These are phyloP conservation scores for Diaporthe sp. DNA, from an alignment of 2,329 filamentous ascomycete genomes.

Conservation along the genomic window DNA sequence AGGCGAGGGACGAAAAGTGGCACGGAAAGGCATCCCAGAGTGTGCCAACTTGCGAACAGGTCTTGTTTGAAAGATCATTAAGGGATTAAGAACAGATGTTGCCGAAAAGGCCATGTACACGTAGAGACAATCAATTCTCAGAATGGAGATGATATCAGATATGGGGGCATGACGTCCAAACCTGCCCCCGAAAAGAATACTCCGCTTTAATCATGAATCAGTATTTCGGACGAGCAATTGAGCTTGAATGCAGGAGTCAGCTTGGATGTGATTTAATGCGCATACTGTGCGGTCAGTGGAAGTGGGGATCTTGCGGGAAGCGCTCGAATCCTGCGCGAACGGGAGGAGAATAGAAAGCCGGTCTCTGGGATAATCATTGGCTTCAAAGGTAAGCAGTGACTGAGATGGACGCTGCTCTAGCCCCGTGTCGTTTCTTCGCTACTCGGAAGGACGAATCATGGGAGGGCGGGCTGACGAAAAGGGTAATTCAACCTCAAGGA, in stretches of 20 bases:
- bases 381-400: not conserved
- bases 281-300: not conserved
- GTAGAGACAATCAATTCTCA: not conserved
- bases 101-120: not conserved
- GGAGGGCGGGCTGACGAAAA: not conserved
- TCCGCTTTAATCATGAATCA: not conserved
- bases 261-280: conserved; percentile 5
- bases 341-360: not conserved
- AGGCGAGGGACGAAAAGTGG: not conserved
- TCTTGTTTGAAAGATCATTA: not conserved
- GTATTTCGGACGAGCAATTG: not conserved
- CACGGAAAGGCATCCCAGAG: not conserved
- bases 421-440: not conserved
- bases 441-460: not conserved
- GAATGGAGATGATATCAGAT: not conserved
- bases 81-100: not conserved
- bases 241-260: not conserved
- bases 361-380: not conserved
- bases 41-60: not conserved
- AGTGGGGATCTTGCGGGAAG: conserved; percentile 16
- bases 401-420: conserved; percentile 3
- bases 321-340: not conserved
- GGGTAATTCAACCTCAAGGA: not conserved
- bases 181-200: not conserved
- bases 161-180: not conserved